These are phyloP conservation scores for Phytophthora idaei DNA, from an alignment of 352 stramenopile species.

Conservation along the genomic window DNA sequence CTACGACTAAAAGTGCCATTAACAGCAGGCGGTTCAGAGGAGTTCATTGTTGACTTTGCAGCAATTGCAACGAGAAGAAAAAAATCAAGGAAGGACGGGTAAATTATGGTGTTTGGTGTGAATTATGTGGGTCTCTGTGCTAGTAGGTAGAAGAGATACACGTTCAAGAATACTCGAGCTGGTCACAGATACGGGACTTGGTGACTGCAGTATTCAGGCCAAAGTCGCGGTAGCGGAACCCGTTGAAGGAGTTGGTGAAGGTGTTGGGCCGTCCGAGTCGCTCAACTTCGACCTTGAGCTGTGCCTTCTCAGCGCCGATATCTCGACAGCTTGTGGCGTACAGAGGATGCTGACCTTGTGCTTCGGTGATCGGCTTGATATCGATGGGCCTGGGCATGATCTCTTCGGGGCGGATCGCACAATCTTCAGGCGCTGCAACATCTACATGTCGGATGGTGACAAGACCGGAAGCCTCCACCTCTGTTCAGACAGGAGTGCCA, in stretches of 20 bases:
- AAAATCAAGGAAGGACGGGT: constrained; percentile 30
- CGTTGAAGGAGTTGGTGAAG: constrained; percentile 88
- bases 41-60: neutral
- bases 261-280: constrained; percentile 68
- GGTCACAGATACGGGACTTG: constrained; percentile 80
- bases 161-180: constrained; percentile 64
- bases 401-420: constrained; percentile 53
- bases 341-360: constrained; percentile 65
- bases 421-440: constrained; percentile 60
- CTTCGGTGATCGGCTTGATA: constrained; percentile 64
- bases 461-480: constrained; percentile 58
- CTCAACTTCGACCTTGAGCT: constrained; percentile 75
- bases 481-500: constrained; percentile 25
- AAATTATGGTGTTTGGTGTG: constrained; percentile 11
- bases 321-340: constrained; percentile 79
- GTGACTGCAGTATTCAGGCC: constrained; percentile 82
- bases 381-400: constrained; percentile 58
- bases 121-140: neutral
- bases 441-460: constrained; percentile 62
- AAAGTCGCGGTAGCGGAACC: constrained; percentile 85
- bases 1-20: constrained; percentile 64
- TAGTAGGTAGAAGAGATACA: too few species aligned
- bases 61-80: constrained; percentile 22
- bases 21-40: neutral
- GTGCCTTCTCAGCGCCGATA: constrained; percentile 75